phyloP scores from a whole-genome alignment of 345 rosid genomes.

The Moricandia moricandioides region DNA sequence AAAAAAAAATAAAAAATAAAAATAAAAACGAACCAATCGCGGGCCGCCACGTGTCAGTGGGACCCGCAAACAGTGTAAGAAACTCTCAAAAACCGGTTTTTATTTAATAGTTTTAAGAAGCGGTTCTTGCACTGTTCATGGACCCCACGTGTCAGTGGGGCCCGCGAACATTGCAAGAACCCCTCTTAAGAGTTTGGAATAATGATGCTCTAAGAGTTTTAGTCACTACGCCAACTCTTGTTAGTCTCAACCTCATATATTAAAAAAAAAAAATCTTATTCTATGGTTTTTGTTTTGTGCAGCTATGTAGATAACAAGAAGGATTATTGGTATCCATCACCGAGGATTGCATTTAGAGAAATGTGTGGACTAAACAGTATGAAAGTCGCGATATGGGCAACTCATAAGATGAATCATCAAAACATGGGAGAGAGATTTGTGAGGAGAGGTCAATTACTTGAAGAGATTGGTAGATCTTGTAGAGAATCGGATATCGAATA shows the following conservation, averaged over 20 bases:
- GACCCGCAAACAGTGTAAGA: no score
- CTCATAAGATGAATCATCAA: constrained; percentile 76
- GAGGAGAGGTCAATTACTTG: constrained; percentile 60
- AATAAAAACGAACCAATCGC: no score
- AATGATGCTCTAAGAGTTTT: background rate
- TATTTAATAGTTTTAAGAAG: no score
- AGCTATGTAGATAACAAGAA: constrained; percentile 66
- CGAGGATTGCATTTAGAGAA: constrained; percentile 60
- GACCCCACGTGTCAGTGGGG: no score
- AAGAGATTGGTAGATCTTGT: constrained; percentile 70
- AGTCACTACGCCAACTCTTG: background rate
- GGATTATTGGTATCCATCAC: constrained; percentile 71
- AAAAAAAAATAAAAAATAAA: no score
- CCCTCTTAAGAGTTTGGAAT: no score
- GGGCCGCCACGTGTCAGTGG: no score
- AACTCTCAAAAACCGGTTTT: no score
- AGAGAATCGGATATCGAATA: constrained; percentile 69
- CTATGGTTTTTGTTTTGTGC: background rate
- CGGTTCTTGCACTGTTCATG: no score
- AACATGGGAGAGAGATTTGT: constrained; percentile 67
- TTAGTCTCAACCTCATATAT: background rate
- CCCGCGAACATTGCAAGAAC: no score
- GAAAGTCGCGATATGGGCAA: constrained; percentile 64
- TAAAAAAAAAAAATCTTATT: background rate
- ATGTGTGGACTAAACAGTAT: constrained; percentile 54